phyloP scores from a whole-genome alignment of 768 basidiomycete genomes.

The Obba rivulosa region DNA sequence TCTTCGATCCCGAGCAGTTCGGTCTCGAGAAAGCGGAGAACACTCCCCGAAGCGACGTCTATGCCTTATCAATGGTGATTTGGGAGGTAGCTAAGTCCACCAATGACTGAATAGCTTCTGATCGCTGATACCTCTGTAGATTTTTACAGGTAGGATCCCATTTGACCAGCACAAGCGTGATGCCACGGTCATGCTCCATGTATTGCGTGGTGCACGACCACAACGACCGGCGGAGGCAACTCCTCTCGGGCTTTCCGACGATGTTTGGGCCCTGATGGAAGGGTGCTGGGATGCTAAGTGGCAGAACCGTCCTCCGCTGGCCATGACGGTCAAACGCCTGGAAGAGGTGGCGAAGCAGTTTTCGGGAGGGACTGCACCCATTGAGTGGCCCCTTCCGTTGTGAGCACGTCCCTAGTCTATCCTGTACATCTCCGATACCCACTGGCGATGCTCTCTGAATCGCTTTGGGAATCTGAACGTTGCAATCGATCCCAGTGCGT shows the following conservation, averaged over 20 bases:
- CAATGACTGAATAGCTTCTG: background rate
- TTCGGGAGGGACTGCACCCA: too few species aligned
- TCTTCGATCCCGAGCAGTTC: background rate
- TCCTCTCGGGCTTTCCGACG: background rate
- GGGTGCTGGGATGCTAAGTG: too few species aligned
- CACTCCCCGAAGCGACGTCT: background rate
- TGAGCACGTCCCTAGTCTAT: too few species aligned
- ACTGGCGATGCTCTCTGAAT: too few species aligned
- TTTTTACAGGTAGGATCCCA: background rate
- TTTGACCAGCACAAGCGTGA: background rate
- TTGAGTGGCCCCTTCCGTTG: too few species aligned
- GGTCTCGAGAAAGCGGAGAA: background rate
- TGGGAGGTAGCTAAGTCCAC: background rate
- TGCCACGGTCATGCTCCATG: background rate
- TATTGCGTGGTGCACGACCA: background rate
- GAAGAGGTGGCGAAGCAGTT: too few species aligned
- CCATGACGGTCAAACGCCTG: too few species aligned
- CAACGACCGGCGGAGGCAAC: too few species aligned
- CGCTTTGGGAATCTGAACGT: too few species aligned
- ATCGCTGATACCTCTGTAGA: background rate
- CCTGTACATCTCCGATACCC: too few species aligned
- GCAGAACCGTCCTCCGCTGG: too few species aligned
- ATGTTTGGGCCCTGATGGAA: background rate
- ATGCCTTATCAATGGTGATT: conserved; percentile 4
- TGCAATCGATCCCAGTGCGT: too few species aligned